phyloP scores from a whole-genome alignment of 306 rosid species.

The Crataegus laevigata region DNA sequence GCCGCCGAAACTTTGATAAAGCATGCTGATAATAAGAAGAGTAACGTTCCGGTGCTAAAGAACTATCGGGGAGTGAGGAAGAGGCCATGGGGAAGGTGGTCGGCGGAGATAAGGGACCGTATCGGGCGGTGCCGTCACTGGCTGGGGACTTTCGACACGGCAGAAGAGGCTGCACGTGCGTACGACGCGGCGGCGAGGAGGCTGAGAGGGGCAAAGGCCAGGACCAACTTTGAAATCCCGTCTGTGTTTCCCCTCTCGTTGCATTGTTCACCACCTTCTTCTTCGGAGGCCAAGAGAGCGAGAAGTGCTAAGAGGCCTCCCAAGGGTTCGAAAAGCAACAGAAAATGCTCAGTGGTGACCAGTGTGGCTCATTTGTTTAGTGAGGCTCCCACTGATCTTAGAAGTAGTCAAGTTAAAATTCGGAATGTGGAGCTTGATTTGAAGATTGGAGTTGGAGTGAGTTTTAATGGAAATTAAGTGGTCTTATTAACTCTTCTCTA shows the following conservation, averaged over 20 bases:
- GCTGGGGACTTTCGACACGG: slow-evolving; percentile 88
- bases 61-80: slow-evolving; percentile 82
- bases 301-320: not conserved
- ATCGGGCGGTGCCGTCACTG: slow-evolving; percentile 86
- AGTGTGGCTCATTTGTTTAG: slow-evolving; percentile 65
- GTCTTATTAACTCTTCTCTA: not conserved
- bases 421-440: slow-evolving; percentile 35
- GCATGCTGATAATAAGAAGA: not conserved
- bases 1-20: not conserved
- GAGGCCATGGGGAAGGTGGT: slow-evolving; percentile 94
- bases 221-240: slow-evolving; percentile 65
- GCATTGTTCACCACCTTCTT: slow-evolving; percentile 12
- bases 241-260: slow-evolving; percentile 40
- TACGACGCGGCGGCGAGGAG: slow-evolving; percentile 90
- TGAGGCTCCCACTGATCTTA: not conserved
- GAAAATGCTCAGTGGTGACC: slow-evolving; percentile 55
- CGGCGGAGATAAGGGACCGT: slow-evolving; percentile 85
- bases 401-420: no score
- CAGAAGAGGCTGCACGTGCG: slow-evolving; percentile 92
- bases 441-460: slow-evolving; percentile 27
- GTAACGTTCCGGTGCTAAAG: slow-evolving; percentile 19
- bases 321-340: not conserved
- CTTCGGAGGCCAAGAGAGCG: not conserved
- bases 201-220: slow-evolving; percentile 69
- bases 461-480: not conserved